phyloP scores from a whole-genome alignment of 1,139 yeast genomes.

The Hyphopichia fennica region DNA sequence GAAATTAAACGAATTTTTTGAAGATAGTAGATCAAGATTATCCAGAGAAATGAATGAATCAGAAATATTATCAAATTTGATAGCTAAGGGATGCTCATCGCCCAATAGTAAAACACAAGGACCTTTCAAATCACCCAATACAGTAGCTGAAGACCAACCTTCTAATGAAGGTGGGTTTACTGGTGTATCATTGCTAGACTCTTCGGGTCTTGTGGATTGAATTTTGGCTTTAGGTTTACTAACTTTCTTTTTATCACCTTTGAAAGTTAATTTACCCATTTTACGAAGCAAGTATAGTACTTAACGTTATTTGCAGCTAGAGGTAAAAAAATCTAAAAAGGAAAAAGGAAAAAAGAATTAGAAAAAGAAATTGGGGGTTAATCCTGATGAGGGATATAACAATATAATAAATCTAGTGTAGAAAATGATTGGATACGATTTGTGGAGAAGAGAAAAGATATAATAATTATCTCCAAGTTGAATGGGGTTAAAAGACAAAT shows the following conservation, averaged over 20 bases:
- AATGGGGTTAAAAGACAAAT: too few species aligned
- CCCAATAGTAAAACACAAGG: conserved; percentile 9
- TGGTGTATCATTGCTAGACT: too few species aligned
- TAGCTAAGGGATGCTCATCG: background rate
- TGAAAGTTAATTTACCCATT: conserved; percentile 13
- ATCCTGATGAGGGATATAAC: too few species aligned
- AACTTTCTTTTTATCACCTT: conserved; percentile 11
- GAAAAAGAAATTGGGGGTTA: too few species aligned
- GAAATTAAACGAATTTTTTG: conserved; percentile 5
- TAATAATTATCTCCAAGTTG: too few species aligned
- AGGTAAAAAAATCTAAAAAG: background rate
- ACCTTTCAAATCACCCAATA: conserved; percentile 10
- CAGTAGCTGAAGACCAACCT: conserved; percentile 12
- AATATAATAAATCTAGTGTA: too few species aligned
- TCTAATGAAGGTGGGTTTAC: background rate
- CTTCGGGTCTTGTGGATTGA: background rate
- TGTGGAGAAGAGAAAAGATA: too few species aligned
- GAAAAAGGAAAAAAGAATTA: background rate
- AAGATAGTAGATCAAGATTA: conserved; percentile 1
- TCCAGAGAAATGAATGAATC: conserved; percentile 1
- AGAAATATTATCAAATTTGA: background rate
- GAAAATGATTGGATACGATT: too few species aligned
- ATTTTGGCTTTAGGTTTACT: conserved; percentile 4
- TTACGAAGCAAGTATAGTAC: background rate
- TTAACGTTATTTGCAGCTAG: background rate